Evolutionary conservation across 495 filamentous ascomycete genomes (phyloP).

Genomic region (Talaromyces borbonicus): DNA sequence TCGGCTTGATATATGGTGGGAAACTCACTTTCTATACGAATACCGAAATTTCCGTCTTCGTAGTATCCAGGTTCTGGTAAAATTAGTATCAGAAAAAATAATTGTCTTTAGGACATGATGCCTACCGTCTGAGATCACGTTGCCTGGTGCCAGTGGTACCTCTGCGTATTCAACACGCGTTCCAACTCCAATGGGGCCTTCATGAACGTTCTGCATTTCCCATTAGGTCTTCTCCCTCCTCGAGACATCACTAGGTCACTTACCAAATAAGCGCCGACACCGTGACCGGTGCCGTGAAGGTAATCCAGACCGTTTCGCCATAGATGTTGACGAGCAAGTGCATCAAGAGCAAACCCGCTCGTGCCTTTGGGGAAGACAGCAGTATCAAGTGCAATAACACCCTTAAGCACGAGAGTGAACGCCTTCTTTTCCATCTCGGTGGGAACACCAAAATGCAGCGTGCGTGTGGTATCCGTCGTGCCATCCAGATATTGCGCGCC

Average conservation of each 20-base stretch:
- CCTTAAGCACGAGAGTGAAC: constrained; percentile 93
- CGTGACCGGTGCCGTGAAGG: constrained; percentile 93
- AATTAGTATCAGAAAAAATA: constrained; percentile 3
- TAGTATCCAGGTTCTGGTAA: constrained; percentile 88
- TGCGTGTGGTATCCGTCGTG: constrained; percentile 93
- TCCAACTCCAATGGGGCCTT: constrained; percentile 94
- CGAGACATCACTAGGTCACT: constrained; percentile 4
- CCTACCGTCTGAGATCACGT: constrained; percentile 76
- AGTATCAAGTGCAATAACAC: constrained; percentile 82
- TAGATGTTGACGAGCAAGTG: constrained; percentile 79
- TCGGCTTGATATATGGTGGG: not conserved
- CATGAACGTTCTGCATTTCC: constrained; percentile 74
- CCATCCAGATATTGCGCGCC: constrained; percentile 93
- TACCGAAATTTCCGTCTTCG: constrained; percentile 95
- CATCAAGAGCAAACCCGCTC: constrained; percentile 83
- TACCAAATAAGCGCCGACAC: constrained; percentile 79
- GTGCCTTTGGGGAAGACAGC: constrained; percentile 93
- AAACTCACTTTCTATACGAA: constrained; percentile 81
- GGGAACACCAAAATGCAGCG: constrained; percentile 82
- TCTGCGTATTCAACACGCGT: constrained; percentile 86
- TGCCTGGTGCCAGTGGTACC: constrained; percentile 79
- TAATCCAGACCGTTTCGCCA: constrained; percentile 94
- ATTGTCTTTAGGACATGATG: not conserved
- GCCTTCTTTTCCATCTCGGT: constrained; percentile 79
- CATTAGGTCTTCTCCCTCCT: not conserved